These are phyloP conservation scores for Penicillium parvum DNA, from an alignment of 495 filamentous ascomycete genomes.

Conservation along the genomic window DNA sequence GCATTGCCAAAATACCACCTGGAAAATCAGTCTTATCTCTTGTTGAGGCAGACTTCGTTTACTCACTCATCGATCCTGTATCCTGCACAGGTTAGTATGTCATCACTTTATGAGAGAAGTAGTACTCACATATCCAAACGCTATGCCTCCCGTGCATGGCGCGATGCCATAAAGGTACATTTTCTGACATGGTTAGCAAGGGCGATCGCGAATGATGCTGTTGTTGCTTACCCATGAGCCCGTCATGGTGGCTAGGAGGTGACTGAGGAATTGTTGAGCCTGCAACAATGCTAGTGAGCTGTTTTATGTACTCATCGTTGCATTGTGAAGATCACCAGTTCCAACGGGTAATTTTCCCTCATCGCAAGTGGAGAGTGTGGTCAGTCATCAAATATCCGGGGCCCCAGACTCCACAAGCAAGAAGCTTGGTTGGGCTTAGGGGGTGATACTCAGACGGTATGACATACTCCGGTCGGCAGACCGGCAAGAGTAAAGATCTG, in stretches of 20 bases:
- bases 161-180: conserved; percentile 30
- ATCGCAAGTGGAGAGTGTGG: neutral
- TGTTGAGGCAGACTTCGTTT: neutral
- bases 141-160: conserved; percentile 27
- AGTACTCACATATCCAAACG: conserved; percentile 28
- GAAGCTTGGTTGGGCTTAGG: neutral
- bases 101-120: neutral
- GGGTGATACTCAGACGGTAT: neutral
- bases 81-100: conserved; percentile 11
- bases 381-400: conserved; percentile 7
- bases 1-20: conserved; percentile 19
- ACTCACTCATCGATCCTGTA: conserved; percentile 19
- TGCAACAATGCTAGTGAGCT: neutral
- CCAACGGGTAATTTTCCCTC: neutral
- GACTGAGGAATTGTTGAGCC: neutral
- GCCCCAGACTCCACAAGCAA: conserved; percentile 1
- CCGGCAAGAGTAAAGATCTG: too few species aligned
- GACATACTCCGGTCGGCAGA: neutral
- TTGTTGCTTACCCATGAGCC: conserved; percentile 6
- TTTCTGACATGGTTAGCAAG: conserved; percentile 10
- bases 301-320: neutral
- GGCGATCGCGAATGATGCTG: neutral
- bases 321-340: neutral
- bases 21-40: neutral
- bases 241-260: neutral